Evolutionary conservation across 2,329 filamentous ascomycete species (phyloP), one percentile per base, ranked within the genome.

Genomic region (Claviceps sorghi): DNA sequence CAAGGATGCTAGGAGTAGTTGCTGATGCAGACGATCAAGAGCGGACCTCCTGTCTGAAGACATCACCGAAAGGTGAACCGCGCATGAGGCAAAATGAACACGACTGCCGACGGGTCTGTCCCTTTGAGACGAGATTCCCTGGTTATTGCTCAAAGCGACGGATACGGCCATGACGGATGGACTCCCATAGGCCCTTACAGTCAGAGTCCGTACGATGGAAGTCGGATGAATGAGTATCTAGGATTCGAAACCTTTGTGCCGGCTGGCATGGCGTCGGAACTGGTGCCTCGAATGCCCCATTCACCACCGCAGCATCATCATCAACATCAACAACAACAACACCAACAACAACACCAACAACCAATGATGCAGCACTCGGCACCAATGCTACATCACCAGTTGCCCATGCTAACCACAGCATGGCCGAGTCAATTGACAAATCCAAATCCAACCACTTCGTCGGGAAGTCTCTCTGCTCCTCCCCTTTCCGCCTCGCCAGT

Each of bases 381-480:
- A 34, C 68, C 70, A 58, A 76, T 80, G 59, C 74, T 79, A 58
- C 76, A 76, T 59, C 74, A 78, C 56, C 72, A 78, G 55, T 69
- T 86, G 21, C 80, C 86, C 22, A 83, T 86, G 63, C 71, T 90
- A 57, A 82, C 87, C 60, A 85, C 75, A 49, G 75, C 77, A 56
- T 94, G 88, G 88, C 88, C 88, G 8, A 91, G 86, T 65, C 84
- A 89, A 77, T 72, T 91, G 64, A 86, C 84, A 46, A 85, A 84
- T 57, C 84, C 86, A 45, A 74, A 78, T 57, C 84, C 86, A 45
- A 74, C 79, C 44, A 65, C 65, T 42, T 73, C 79, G 46, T 65
- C 66, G 6, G 61, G 59, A 15, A 79, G 68, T 58, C 88, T 80
- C 61, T 75, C 80, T 45, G 75, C 82, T 42, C 73, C 79, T 43